Evolutionary conservation across 768 basidiomycete genomes (phyloP), one percentile per base, ranked within the genome.

Genomic region (Pleurotus tuber-regium): DNA sequence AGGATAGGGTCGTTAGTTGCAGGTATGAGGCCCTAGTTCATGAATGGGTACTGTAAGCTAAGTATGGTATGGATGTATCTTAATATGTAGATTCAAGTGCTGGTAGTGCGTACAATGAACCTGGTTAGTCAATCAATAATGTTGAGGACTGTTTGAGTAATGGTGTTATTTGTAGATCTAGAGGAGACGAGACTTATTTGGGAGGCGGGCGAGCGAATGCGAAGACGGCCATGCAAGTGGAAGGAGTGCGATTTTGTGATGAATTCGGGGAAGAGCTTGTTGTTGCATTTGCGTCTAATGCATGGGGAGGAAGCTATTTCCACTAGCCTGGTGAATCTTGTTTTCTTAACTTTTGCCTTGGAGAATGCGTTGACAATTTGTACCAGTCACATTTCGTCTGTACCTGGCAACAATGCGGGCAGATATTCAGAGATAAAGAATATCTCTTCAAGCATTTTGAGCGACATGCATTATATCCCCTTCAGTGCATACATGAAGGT

Each of bases 341-440:
- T 55, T n/a, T 33, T 44, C 14, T 44, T 11, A 35, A 50, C 24
- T 28, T 46, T 14, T 36, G 10, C 36, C 36, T 36, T 53, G 57
- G 55, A 28, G 36, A 42, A 33, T 52, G 39, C 38, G n/a, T 40
- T 53, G 21, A 47, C 39, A 48, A 28, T 38, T 51, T 40, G 36
- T 28, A 18, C 25, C 55, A 77, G 72, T 60, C 58, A n/a, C 61
- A 64, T 10, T 79, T 70, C 55, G 57, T 63, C 29, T 86, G 85
- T 63, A 68, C 61, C 40, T 88, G 87, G 87, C 69, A 73, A 14
- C 67, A 68, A 24, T 89, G 86, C 61, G 70, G 71, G n/a, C 68
- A 68, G 25, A 67, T 61, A 50, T 76, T 77, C 62, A 46, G 48
- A n/a, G 59, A 60, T 42, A 61, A 62, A 36, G 64, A 67, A 36